Base-by-base conservation (phyloP, 768 basidiomycete genomes). In the Pisolithus tinctorius region DNA sequence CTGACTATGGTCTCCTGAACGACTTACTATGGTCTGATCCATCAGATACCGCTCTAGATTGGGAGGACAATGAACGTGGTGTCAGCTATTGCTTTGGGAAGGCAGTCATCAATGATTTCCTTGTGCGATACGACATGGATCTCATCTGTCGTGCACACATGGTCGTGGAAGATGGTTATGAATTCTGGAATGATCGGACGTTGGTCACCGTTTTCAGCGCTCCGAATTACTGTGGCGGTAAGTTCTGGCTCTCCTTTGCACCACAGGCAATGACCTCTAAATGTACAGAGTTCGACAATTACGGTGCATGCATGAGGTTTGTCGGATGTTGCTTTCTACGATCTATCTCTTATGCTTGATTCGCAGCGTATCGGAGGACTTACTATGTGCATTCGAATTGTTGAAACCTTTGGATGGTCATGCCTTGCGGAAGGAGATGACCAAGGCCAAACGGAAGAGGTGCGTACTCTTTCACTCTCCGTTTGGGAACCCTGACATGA, bases 71-170 rank as follows among this genome's bases (percentile, higher is more conserved):
- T 68, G 96, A 99, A 69, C 79, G 96, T 48, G 96, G 96, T 16
- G 96, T 99, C 54, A 96, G 93, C 66, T 99, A 94, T 74, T 98
- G 96, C 72, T 99, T 97, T 63, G 96, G 96, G 46, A 98, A 97
- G 74, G 84, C 84, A 11, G 88, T 98, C 59, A 97, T 98, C 64
- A 95, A 95, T 62, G 89, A 94, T 57, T 97, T 98, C 75, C 74
- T 98, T 50, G 83, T 86, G 57, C 83, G 88, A 56, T 93, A 94
- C 65, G 95, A 99, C 69, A 97, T 99, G 88, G 95, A 99, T 71
- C 78, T 99, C 56, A 98, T 99, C 71, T 98, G 96, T 74, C 86
- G 96, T 46, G 96, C 96, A 46, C 96, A 99, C 71, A 98, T 98
- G 96, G 96, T 99, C 42, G 96, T 99, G 55, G 96, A 99, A 68